A percentile compares a stretch with the other conserved stretches of the same genome.
phyloP scores from a whole-genome alignment of 225 moss, liverwort and hornwort genomes.

The Ulota crispa region DNA sequence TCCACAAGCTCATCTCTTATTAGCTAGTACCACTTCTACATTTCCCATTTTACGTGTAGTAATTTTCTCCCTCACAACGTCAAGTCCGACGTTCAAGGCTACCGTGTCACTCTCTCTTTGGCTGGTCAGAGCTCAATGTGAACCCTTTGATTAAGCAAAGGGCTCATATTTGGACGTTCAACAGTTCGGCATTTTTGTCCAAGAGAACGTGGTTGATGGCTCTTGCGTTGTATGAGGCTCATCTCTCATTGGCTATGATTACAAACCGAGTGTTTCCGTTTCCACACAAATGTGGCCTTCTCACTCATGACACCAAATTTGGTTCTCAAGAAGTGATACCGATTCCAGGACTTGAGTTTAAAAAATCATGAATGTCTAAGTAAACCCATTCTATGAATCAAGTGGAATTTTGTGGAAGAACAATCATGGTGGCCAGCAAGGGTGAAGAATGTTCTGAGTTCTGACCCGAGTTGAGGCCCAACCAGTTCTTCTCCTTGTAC shows the following conservation, averaged over 20 bases:
- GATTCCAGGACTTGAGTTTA: neutral
- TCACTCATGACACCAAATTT: neutral
- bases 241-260: neutral
- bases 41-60: neutral
- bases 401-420: neutral
- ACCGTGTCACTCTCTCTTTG: neutral
- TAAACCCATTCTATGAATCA: neutral
- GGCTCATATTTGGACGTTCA: neutral
- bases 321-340: neutral
- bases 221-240: no score
- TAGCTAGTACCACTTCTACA: neutral
- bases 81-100: neutral
- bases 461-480: constrained; percentile 51
- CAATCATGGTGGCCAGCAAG: no score
- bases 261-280: neutral
- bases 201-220: neutral
- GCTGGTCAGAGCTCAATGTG: neutral
- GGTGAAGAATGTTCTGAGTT: neutral
- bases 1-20: neutral
- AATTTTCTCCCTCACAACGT: neutral
- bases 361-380: neutral
- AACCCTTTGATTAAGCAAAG: neutral
- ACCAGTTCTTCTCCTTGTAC: constrained; percentile 41
- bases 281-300: neutral
- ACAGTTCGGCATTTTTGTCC: neutral